A percentile compares a stretch with the other conserved stretches of the same genome.
Evolutionary conservation across 129 eudicot species (phyloP).

Genomic region (Helichrysum umbraculigerum): DNA sequence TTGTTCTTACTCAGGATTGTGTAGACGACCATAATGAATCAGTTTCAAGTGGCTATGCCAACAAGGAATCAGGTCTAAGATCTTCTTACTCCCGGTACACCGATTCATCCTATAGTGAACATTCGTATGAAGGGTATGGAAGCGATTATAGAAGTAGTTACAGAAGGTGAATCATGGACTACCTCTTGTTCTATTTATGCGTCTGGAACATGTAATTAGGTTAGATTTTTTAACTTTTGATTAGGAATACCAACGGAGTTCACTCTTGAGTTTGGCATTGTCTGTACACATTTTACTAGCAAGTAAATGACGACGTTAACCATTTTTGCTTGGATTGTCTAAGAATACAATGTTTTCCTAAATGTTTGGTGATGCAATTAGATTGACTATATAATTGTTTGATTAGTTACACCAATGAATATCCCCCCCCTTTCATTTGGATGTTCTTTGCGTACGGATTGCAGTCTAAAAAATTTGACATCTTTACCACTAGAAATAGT

Average conservation of each 20-base stretch:
- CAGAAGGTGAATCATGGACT: constrained; percentile 8
- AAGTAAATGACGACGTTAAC: background rate
- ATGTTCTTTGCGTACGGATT: background rate
- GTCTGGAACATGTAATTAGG: constrained; percentile 4
- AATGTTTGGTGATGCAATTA: background rate
- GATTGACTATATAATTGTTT: background rate
- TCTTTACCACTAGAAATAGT: background rate
- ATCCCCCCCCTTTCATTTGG: background rate
- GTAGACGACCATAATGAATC: background rate
- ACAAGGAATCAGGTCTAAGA: background rate
- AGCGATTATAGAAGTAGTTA: constrained; percentile 6
- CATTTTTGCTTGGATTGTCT: background rate
- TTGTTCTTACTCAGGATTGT: background rate
- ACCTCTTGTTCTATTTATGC: background rate
- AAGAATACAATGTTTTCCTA: background rate
- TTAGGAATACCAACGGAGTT: background rate
- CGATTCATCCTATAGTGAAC: background rate
- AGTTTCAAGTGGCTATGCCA: constrained; percentile 3
- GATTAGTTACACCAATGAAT: background rate
- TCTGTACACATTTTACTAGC: background rate
- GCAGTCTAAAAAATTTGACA: background rate
- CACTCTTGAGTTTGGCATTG: background rate
- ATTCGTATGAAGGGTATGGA: constrained; percentile 7
- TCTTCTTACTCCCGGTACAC: background rate
- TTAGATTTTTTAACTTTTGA: background rate